These are phyloP conservation scores for Schizosaccharomyces lindneri DNA, from an alignment of 805 yeast species.

Conservation along the genomic window DNA sequence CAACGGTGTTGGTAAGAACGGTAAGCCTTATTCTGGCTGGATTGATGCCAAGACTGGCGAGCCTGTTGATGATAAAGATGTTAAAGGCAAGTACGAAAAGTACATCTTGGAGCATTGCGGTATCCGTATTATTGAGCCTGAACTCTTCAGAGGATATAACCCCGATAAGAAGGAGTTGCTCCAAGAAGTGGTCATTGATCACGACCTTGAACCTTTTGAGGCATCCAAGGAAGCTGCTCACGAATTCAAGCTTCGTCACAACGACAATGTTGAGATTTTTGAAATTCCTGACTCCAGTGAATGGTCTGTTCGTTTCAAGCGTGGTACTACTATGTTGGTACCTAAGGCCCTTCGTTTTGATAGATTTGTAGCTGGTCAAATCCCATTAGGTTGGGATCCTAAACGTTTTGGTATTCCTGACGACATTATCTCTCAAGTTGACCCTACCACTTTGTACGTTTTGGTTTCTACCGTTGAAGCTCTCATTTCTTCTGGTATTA, in stretches of 20 bases:
- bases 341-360: slow-evolving; percentile 62
- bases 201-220: slow-evolving; percentile 88
- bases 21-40: slow-evolving; percentile 84
- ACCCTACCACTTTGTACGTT: slow-evolving; percentile 78
- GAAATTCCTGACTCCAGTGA: slow-evolving; percentile 77
- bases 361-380: slow-evolving; percentile 57
- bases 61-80: slow-evolving; percentile 86
- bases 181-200: slow-evolving; percentile 91
- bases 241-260: slow-evolving; percentile 82
- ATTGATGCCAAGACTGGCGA: slow-evolving; percentile 77
- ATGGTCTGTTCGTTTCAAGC: slow-evolving; percentile 66
- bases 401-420: slow-evolving; percentile 83
- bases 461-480: slow-evolving; percentile 92
- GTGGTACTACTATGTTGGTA: slow-evolving; percentile 74
- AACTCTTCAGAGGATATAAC: slow-evolving; percentile 76
- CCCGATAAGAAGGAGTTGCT: slow-evolving; percentile 80
- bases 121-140: slow-evolving; percentile 90
- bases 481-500: slow-evolving; percentile 74
- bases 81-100: slow-evolving; percentile 76
- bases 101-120: slow-evolving; percentile 81
- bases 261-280: slow-evolving; percentile 76
- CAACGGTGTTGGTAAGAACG: slow-evolving; percentile 67
- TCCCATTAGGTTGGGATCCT: slow-evolving; percentile 97
- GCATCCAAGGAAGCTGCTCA: slow-evolving; percentile 86
- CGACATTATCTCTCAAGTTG: slow-evolving; percentile 82